Conservation (phyloP, 345 rosid species). For the Crucihimalaya himalaica region DNA sequence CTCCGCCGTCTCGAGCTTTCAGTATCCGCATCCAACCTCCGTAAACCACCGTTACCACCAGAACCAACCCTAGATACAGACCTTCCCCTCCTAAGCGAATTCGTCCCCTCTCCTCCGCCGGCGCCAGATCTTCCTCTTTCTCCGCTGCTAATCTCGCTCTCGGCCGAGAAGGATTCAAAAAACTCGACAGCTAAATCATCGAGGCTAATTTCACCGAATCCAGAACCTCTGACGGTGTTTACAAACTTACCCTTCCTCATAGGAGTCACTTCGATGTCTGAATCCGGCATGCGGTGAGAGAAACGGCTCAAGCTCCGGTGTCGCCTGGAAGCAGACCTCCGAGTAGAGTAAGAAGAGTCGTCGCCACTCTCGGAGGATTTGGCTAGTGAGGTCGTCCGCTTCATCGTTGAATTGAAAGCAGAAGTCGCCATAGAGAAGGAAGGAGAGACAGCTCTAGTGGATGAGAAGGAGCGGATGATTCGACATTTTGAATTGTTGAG, state of each 20-base stretch:
- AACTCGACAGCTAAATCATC: slow-evolving; percentile 78
- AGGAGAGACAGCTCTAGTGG: background rate
- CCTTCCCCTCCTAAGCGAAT: slow-evolving; percentile 75
- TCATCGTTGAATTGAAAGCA: background rate
- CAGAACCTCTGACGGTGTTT: slow-evolving; percentile 80
- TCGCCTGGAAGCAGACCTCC: slow-evolving; percentile 56
- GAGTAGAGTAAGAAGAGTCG: slow-evolving; percentile 51
- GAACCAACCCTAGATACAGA: slow-evolving; percentile 72
- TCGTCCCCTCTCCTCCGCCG: slow-evolving; percentile 34
- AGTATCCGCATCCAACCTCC: slow-evolving; percentile 48
- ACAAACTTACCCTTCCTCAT: slow-evolving; percentile 68
- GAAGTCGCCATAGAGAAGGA: background rate
- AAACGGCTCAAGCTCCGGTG: slow-evolving; percentile 88
- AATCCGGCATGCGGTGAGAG: slow-evolving; percentile 53
- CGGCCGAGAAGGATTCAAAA: slow-evolving; percentile 52
- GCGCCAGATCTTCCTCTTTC: slow-evolving; percentile 57
- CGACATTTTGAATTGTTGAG: slow-evolving; percentile 16
- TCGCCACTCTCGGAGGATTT: slow-evolving; percentile 49
- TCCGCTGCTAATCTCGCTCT: slow-evolving; percentile 37
- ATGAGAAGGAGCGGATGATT: slow-evolving; percentile 12
- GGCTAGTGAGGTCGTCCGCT: slow-evolving; percentile 35
- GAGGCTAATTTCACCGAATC: slow-evolving; percentile 77
- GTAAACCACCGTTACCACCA: slow-evolving; percentile 47
- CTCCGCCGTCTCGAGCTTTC: slow-evolving; percentile 56
- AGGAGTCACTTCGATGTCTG: slow-evolving; percentile 51